A percentile compares a stretch with the other conserved stretches of the same genome.
Conservation (phyloP, 2,329 filamentous ascomycete genomes). For the Paraconiothyrium sp. region DNA sequence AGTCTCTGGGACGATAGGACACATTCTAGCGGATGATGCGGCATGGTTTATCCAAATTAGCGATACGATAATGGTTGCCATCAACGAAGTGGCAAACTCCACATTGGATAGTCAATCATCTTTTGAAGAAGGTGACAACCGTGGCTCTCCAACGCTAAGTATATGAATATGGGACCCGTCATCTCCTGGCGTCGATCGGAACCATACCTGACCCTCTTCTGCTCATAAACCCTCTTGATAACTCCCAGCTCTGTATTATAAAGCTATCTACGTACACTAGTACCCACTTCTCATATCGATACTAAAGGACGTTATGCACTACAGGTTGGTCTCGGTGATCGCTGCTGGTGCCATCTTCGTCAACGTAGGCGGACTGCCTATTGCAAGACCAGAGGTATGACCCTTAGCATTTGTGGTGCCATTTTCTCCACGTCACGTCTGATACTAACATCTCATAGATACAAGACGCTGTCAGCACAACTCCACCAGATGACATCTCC, state of each 20-base stretch:
- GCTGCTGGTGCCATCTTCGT: slow-evolving; percentile 35
- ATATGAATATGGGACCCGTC: slow-evolving; percentile 31
- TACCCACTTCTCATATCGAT: slow-evolving; percentile 18
- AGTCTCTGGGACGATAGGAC: slow-evolving; percentile 25
- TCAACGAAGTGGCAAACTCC: slow-evolving; percentile 13
- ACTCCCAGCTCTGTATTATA: background rate
- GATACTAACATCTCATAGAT: slow-evolving; percentile 15
- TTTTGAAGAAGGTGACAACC: slow-evolving; percentile 29
- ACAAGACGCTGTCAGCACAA: slow-evolving; percentile 15
- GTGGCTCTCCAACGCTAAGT: slow-evolving; percentile 26
- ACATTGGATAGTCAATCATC: slow-evolving; percentile 16
- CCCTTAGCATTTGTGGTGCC: background rate
- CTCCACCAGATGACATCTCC: slow-evolving; percentile 23
- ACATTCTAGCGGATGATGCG: slow-evolving; percentile 32
- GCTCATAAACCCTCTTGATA: slow-evolving; percentile 16
- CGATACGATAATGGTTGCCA: slow-evolving; percentile 28
- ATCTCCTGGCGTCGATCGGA: slow-evolving; percentile 21
- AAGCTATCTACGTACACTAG: slow-evolving; percentile 1
- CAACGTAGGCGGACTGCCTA: slow-evolving; percentile 33
- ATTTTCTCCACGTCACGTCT: background rate
- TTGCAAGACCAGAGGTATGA: slow-evolving; percentile 34
- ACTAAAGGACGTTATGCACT: slow-evolving; percentile 33
- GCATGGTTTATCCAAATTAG: slow-evolving; percentile 38
- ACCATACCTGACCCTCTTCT: slow-evolving; percentile 21
- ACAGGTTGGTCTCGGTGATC: slow-evolving; percentile 38